These are phyloP conservation scores for Globisporangium acanthophoron DNA, from an alignment of 352 stramenopile species.

Conservation along the genomic window DNA sequence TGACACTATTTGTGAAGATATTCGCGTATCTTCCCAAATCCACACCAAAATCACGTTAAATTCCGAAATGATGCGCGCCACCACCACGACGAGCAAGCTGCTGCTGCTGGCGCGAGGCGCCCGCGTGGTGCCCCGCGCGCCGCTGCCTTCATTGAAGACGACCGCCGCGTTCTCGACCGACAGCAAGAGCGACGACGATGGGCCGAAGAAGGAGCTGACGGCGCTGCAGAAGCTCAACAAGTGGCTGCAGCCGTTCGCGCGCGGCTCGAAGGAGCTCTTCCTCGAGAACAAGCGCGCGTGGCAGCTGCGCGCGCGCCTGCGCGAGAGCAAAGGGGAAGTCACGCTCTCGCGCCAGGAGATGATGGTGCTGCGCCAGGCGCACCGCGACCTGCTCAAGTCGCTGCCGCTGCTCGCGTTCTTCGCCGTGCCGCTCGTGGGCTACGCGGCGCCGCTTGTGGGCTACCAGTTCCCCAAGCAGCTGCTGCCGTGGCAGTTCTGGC, in stretches of 20 bases:
- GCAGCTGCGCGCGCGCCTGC: conserved; percentile 53
- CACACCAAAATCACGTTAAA: too few species aligned
- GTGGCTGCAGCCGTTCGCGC: conserved; percentile 77
- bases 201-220: conserved; percentile 36
- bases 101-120: too few species aligned
- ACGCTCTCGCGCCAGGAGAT: conserved; percentile 65
- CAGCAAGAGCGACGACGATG: not conserved
- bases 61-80: too few species aligned
- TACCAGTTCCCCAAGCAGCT: conserved; percentile 85
- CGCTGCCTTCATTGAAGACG: too few species aligned
- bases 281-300: conserved; percentile 76
- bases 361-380: conserved; percentile 75
- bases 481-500: conserved; percentile 85
- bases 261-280: conserved; percentile 63
- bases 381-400: conserved; percentile 82
- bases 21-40: not conserved
- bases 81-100: too few species aligned
- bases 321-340: conserved; percentile 20
- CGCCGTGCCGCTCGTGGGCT: conserved; percentile 59
- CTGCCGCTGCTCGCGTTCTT: conserved; percentile 74
- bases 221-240: conserved; percentile 77
- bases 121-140: too few species aligned
- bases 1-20: too few species aligned
- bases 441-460: conserved; percentile 66
- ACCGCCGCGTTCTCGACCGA: not conserved